These are phyloP conservation scores for Sarocladium oryzae DNA, from an alignment of 2,329 filamentous ascomycete genomes.

Conservation along the genomic window DNA sequence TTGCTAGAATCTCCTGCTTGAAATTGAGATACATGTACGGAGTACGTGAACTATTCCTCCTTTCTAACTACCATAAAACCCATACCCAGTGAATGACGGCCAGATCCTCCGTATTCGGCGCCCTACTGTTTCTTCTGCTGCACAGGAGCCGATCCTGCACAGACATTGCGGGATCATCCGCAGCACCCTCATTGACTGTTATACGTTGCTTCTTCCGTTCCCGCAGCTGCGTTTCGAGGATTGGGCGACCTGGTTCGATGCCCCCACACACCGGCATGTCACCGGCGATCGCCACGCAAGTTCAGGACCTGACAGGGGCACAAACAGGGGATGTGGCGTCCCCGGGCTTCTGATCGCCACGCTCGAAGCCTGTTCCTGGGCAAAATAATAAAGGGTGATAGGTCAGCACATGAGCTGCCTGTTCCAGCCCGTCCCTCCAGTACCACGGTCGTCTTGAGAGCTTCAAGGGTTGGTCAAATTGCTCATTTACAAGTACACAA, in stretches of 20 bases:
- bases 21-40: too few species aligned
- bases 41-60: background rate
- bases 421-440: background rate
- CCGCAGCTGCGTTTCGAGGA: conserved; percentile 2
- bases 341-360: background rate
- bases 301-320: background rate
- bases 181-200: background rate
- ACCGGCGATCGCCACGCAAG: background rate
- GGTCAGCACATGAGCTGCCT: background rate
- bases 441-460: background rate
- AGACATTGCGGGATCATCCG: background rate
- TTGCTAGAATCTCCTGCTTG: too few species aligned
- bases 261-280: background rate
- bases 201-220: background rate
- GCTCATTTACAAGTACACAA: background rate
- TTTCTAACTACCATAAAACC: too few species aligned
- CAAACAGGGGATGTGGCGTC: background rate
- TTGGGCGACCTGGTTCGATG: background rate
- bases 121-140: too few species aligned
- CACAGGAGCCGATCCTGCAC: background rate
- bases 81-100: too few species aligned
- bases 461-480: background rate
- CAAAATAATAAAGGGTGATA: background rate
- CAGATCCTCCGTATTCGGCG: too few species aligned
- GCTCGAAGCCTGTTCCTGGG: background rate